A percentile compares a stretch with the other conserved stretches of the same genome.
Conservation (phyloP, 2,329 filamentous ascomycete genomes). For the Penicillium occitanis region DNA sequence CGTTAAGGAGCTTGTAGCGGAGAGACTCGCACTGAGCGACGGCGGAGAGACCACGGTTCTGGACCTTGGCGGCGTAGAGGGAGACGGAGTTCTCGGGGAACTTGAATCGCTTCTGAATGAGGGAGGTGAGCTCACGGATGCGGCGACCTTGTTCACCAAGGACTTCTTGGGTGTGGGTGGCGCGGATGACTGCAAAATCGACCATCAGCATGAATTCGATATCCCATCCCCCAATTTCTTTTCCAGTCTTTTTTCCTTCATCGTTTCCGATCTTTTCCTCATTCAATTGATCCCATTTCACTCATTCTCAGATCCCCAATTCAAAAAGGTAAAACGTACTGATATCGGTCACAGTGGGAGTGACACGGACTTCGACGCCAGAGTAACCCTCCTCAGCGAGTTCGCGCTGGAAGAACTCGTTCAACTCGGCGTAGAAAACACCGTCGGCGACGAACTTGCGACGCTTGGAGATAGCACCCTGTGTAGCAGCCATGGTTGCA, state of each 20-base stretch:
- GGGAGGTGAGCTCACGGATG: constrained; percentile 99
- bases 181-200: constrained; percentile 74
- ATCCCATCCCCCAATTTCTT: background rate
- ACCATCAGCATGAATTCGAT: constrained; percentile 34
- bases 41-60: constrained; percentile 99
- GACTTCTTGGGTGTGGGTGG: constrained; percentile 99
- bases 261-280: background rate
- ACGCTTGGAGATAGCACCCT: constrained; percentile 55
- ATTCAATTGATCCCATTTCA: constrained; percentile 1
- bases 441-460: constrained; percentile 88
- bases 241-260: background rate
- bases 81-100: constrained; percentile 99
- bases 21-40: constrained; percentile 99
- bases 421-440: constrained; percentile 99
- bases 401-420: constrained; percentile 99
- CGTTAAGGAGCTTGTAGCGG: constrained; percentile 99
- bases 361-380: constrained; percentile 99
- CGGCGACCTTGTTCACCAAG: constrained; percentile 99
- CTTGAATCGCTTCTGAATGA: constrained; percentile 99
- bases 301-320: constrained; percentile 17
- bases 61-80: constrained; percentile 99
- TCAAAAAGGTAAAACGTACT: constrained; percentile 51
- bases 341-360: constrained; percentile 99
- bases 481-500: constrained; percentile 52
- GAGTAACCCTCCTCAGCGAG: constrained; percentile 99